Conservation (phyloP, 371 early-diverging fungal genomes). For the Rhizopus microsporus region DNA sequence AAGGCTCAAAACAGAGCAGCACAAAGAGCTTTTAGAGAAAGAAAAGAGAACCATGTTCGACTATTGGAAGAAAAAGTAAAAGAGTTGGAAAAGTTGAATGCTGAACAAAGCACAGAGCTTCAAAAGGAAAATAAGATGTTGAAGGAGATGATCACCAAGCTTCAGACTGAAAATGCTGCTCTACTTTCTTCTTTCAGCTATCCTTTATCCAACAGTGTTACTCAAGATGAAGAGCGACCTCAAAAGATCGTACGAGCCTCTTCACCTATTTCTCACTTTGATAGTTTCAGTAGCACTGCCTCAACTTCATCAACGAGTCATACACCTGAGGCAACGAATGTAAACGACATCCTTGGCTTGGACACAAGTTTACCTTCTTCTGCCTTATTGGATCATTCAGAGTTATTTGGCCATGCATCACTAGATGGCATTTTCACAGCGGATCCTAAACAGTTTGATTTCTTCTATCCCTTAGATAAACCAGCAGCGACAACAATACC, state of each 20-base stretch:
- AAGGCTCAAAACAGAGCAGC: constrained; percentile 77
- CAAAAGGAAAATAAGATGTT: constrained; percentile 55
- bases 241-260: constrained; percentile 30
- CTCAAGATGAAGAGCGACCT: constrained; percentile 18
- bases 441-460: constrained; percentile 28
- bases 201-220: constrained; percentile 29
- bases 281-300: constrained; percentile 11
- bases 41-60: constrained; percentile 67
- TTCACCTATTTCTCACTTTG: constrained; percentile 9
- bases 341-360: constrained; percentile 13
- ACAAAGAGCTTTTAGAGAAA: constrained; percentile 75
- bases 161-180: constrained; percentile 52
- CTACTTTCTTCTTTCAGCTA: constrained; percentile 49
- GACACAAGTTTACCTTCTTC: constrained; percentile 14
- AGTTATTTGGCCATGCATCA: constrained; percentile 11
- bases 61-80: constrained; percentile 65
- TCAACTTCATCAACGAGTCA: neutral
- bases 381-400: constrained; percentile 21
- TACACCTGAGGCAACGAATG: neutral
- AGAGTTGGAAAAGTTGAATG: constrained; percentile 57
- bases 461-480: constrained; percentile 19
- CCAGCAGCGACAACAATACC: neutral
- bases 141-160: constrained; percentile 44
- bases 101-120: constrained; percentile 29
- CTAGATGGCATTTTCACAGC: constrained; percentile 10